phyloP scores from a whole-genome alignment of 2,329 filamentous ascomycete species.

The Elsinoe fawcettii region DNA sequence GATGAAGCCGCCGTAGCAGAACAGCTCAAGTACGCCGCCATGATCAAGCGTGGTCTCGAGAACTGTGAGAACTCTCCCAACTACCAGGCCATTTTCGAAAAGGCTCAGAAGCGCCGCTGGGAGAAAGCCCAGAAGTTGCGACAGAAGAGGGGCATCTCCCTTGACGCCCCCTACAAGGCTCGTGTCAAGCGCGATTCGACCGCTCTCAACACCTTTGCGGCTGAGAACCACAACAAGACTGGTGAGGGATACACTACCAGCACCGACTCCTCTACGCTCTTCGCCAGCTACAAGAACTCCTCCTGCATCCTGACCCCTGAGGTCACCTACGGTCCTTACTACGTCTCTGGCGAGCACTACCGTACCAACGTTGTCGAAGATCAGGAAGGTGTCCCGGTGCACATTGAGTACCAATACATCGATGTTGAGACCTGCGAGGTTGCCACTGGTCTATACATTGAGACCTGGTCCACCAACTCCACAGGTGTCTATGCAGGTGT shows the following conservation, averaged over 20 bases:
- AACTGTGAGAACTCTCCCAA: slow-evolving; percentile 15
- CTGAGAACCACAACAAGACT: slow-evolving; percentile 17
- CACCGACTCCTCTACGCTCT: slow-evolving; percentile 14
- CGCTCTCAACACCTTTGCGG: slow-evolving; percentile 16
- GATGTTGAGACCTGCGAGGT: slow-evolving; percentile 38
- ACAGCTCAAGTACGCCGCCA: slow-evolving; percentile 15
- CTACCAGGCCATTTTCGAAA: slow-evolving; percentile 15
- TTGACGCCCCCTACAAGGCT: slow-evolving; percentile 12
- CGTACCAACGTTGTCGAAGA: slow-evolving; percentile 37
- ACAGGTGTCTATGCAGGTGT: slow-evolving; percentile 42
- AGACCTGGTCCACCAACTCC: slow-evolving; percentile 42
- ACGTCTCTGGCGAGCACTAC: slow-evolving; percentile 34
- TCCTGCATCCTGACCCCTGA: slow-evolving; percentile 27
- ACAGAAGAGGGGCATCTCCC: slow-evolving; percentile 13
- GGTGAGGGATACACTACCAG: slow-evolving; percentile 3
- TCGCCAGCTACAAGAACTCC: slow-evolving; percentile 20
- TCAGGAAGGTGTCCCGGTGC: slow-evolving; percentile 35
- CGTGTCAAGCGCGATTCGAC: slow-evolving; percentile 15
- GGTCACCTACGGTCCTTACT: slow-evolving; percentile 26
- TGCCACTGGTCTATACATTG: slow-evolving; percentile 34
- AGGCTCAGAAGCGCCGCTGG: slow-evolving; percentile 16
- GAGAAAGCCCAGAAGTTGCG: slow-evolving; percentile 16
- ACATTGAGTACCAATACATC: slow-evolving; percentile 39
- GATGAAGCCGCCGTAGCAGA: slow-evolving; percentile 13
- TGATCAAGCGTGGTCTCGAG: slow-evolving; percentile 17